Evolutionary conservation across 148 eudicot species (phyloP).

Genomic region (Amaranthus hypochondriacus): DNA sequence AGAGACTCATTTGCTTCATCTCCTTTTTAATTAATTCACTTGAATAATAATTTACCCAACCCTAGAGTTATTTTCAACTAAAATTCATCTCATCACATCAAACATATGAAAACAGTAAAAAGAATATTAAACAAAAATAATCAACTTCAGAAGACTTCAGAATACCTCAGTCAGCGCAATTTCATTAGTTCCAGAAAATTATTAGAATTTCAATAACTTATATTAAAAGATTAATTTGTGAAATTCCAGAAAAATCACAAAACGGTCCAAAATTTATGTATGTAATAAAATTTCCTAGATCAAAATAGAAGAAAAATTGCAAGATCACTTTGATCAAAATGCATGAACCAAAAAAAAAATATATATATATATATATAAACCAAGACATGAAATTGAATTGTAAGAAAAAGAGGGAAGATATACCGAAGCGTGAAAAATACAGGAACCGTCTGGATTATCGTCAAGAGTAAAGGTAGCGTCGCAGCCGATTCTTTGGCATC

Average conservation of each 20-base stretch:
- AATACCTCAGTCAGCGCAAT: not conserved
- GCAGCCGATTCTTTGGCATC: conserved; percentile 92
- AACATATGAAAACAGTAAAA: not conserved
- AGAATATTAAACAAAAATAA: not conserved
- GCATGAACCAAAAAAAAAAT: not conserved
- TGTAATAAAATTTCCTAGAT: not conserved
- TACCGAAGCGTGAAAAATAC: conserved; percentile 64
- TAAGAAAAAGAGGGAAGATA: not conserved
- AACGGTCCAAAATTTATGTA: not conserved
- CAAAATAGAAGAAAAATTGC: not conserved
- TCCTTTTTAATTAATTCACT: too few species aligned
- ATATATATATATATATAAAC: too few species aligned
- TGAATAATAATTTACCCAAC: too few species aligned
- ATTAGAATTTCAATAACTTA: not conserved
- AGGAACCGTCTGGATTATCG: conserved; percentile 71
- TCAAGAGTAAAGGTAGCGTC: conserved; percentile 64
- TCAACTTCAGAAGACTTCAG: not conserved
- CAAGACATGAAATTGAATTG: not conserved
- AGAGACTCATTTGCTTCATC: too few species aligned
- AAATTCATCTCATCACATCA: not conserved
- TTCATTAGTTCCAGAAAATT: not conserved
- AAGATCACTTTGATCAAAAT: not conserved
- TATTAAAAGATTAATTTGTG: not conserved
- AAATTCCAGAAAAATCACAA: not conserved
- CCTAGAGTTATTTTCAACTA: not conserved